Evolutionary conservation across 2,329 filamentous ascomycete species (phyloP), one percentile per base, ranked within the genome.

Genomic region (Aspergillus tanneri): DNA sequence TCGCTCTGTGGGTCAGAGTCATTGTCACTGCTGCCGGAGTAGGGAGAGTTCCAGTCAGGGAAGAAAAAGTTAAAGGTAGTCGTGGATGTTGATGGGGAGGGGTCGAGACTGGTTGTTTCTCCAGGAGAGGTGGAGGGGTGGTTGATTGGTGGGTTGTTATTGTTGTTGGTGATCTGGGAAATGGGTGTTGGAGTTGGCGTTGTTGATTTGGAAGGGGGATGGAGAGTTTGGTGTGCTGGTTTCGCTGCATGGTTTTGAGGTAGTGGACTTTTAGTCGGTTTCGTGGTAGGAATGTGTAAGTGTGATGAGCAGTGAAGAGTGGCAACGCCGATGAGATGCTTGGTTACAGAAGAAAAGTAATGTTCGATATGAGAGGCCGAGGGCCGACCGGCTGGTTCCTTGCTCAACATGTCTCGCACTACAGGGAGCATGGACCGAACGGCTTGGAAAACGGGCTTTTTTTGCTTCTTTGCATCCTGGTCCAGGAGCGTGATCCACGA

Each of bases 401-500:
- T 54, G 27, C 62, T 60, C 28, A 74, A 46, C 66, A 73, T 74
- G 34, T 63, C 62, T 14, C 68, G 57, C 1, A 70, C 54, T 3
- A 72, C 60, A 11, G 64, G 62, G 3, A 74, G 55, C 55, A 74
- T 69, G 2, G 65, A 59, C 16, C 65, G 63, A 9, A 73, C 64
- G 7, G 68, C 69, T 40, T 63, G 61, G 37, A 71, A 73, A 2
- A 60, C 59, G 1, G 61, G 57, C 30, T 72, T 67, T 43, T 71
- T 71, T 4, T 65, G 65, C 52, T 75, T 73, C 46, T 67, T 60
- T 4, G 73, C 75, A 6, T 77, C 73, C n/a, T 72, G 68, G 35
- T 79, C 74, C 5, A 82, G 58, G 2, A 72, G 52, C 1, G 70
- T 67, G 43, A 83, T 77, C 81, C 82, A 85, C 0, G 74, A 74